These are phyloP conservation scores for Aspergillus homomorphus DNA, from an alignment of 495 filamentous ascomycete species.

Conservation along the genomic window DNA sequence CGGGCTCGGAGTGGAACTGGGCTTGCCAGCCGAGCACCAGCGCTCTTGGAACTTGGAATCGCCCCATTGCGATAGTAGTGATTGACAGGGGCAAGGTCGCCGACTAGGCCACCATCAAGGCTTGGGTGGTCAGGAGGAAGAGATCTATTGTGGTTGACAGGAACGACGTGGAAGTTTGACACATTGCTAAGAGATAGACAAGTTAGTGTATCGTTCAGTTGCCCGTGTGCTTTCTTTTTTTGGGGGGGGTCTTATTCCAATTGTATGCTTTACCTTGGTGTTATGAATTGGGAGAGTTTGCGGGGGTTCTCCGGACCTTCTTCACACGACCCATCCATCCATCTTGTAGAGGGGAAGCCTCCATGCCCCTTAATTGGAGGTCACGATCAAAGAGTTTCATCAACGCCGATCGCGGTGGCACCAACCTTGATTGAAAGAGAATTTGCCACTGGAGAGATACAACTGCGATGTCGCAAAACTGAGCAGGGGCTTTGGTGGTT, in stretches of 20 bases:
- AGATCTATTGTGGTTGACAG: neutral
- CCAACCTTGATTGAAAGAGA: neutral
- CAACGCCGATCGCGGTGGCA: neutral
- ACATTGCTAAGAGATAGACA: no score
- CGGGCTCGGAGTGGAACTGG: neutral
- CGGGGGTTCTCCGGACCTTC: neutral
- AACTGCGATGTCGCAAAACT: neutral
- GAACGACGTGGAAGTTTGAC: neutral
- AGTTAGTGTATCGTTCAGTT: no score
- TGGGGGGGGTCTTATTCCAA: no score
- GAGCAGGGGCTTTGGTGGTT: neutral
- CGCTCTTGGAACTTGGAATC: neutral
- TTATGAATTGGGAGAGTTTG: neutral
- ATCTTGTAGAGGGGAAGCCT: neutral
- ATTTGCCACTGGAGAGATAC: neutral
- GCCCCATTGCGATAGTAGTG: slow-evolving; percentile 1
- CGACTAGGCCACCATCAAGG: neutral
- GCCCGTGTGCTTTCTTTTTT: no score
- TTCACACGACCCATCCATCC: no score
- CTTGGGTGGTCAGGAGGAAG: neutral
- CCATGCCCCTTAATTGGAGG: neutral
- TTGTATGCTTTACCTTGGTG: no score
- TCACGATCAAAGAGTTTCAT: neutral
- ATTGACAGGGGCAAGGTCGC: slow-evolving; percentile 1
- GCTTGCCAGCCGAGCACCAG: slow-evolving; percentile 1